Percentiles rank a stretch among this genome's conserved stretches.
Evolutionary conservation across 2,329 filamentous ascomycete species (phyloP).

Genomic region (Graphiopsis chlorocephala): DNA sequence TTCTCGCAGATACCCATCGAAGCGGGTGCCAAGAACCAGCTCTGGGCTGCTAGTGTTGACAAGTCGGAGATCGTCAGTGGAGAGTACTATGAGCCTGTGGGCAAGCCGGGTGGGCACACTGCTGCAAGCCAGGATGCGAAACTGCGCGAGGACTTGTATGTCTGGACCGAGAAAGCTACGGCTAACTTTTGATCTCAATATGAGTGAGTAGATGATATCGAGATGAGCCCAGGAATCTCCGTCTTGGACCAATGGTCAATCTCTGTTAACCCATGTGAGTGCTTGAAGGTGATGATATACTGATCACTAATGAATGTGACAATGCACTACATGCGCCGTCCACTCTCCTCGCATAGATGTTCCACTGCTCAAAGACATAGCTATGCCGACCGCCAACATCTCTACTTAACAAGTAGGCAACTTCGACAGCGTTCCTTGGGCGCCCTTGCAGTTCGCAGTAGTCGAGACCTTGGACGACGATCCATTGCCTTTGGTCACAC

Average conservation of each 20-base stretch:
- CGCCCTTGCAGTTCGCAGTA: constrained; percentile 18
- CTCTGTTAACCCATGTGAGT: too few species aligned
- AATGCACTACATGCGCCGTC: not conserved
- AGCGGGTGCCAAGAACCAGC: constrained; percentile 24
- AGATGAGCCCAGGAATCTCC: too few species aligned
- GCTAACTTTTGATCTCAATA: too few species aligned
- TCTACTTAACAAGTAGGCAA: constrained; percentile 17
- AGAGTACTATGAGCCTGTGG: constrained; percentile 3
- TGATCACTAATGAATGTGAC: not conserved
- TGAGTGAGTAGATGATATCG: too few species aligned
- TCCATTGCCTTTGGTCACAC: constrained; percentile 19
- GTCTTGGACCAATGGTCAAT: too few species aligned
- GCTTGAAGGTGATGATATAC: too few species aligned
- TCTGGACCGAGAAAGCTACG: not conserved
- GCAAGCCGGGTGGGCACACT: not conserved
- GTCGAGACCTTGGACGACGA: constrained; percentile 14
- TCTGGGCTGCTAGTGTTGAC: constrained; percentile 20
- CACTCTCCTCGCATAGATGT: not conserved
- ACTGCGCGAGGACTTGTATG: not conserved
- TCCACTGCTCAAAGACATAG: too few species aligned
- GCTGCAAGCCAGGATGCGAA: not conserved
- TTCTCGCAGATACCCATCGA: constrained; percentile 21
- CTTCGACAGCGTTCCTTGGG: constrained; percentile 17
- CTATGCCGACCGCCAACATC: not conserved
- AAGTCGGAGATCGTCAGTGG: not conserved